phyloP scores from a whole-genome alignment of 2,329 filamentous ascomycete genomes.

The Thelonectria discophora region DNA sequence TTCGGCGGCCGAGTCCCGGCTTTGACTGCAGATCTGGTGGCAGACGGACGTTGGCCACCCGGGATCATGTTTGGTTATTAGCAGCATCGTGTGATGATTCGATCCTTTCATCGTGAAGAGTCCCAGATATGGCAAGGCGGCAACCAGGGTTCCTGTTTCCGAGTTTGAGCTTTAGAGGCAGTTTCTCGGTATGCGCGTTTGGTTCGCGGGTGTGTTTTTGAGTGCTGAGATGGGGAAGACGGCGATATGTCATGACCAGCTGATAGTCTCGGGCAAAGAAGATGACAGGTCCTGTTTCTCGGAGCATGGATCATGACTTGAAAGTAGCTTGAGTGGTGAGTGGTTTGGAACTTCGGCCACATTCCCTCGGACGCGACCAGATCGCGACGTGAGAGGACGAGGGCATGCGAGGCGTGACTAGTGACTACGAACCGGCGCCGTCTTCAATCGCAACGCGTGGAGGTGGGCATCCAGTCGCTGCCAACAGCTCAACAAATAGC shows the following conservation, averaged over 20 bases:
- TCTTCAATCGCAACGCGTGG: constrained; percentile 13
- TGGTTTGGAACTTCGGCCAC: constrained; percentile 12
- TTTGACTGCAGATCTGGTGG: constrained; percentile 2
- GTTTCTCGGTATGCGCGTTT: not conserved
- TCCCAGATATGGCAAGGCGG: constrained; percentile 9
- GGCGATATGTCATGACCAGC: constrained; percentile 8
- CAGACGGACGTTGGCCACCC: constrained; percentile 4
- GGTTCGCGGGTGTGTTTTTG: constrained; percentile 8
- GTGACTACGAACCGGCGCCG: not conserved
- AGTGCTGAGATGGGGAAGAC: not conserved
- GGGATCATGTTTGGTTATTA: constrained; percentile 5
- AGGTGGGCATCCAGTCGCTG: not conserved
- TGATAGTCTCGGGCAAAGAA: not conserved
- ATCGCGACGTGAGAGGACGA: constrained; percentile 14
- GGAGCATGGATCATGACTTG: not conserved
- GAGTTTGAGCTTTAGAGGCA: not conserved
- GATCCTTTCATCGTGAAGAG: constrained; percentile 17
- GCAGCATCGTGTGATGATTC: constrained; percentile 19
- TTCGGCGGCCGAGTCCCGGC: constrained; percentile 5
- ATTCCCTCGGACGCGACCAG: constrained; percentile 1
- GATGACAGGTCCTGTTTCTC: not conserved
- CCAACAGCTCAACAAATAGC: not conserved
- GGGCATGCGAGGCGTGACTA: not conserved
- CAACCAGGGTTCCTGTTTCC: not conserved
- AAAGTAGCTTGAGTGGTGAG: not conserved